Evolutionary conservation across 345 rosid species (phyloP), one percentile per base, ranked within the genome.

Genomic region (Streptanthus diversifolius): DNA sequence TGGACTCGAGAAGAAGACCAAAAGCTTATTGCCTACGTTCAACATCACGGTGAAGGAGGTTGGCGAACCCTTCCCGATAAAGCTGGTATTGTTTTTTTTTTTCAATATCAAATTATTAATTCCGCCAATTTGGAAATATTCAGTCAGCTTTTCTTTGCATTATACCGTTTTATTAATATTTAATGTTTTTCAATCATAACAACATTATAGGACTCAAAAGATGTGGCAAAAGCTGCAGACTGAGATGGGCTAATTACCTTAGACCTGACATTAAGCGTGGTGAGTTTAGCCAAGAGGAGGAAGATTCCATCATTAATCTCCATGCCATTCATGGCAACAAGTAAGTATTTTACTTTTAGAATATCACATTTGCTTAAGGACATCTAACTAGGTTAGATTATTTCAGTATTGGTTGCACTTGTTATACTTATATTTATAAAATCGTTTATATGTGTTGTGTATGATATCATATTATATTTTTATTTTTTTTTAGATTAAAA

Each of bases 201-300:
- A 43, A 49, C 6, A 19, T 18, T 35, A 8, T 53, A 82, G 85
- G 82, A 19, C 83, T 82, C 7, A 75, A 77, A 60, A 82, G 85
- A 70, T 79, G 85, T 66, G 85, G 85, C 45, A 82, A 82, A 76
- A 82, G 85, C 55, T 82, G 85, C 21, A 79, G 85, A 66, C 24
- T 82, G 27, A 82, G 85, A 69, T 82, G 85, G 85, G 70, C 75
- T 1, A 82, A 82, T 77, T 82, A 82, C 22, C 79, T 82, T 25
- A 69, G 81, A 48, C 85, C 85, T 48, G 81, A 70, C 51, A 79
- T 82, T 32, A 82, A 79, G 60, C 79, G 85, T 73, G 85, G 83
- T 19, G 80, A 76, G 27, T 76, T 82, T 53, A 79, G 74, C 37
- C 72, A 8, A 19, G 79, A 79, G 8, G 85, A 82, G 5, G 81